Evolutionary conservation across 2,329 filamentous ascomycete species (phyloP).

Genomic region (Xylariales sp.): DNA sequence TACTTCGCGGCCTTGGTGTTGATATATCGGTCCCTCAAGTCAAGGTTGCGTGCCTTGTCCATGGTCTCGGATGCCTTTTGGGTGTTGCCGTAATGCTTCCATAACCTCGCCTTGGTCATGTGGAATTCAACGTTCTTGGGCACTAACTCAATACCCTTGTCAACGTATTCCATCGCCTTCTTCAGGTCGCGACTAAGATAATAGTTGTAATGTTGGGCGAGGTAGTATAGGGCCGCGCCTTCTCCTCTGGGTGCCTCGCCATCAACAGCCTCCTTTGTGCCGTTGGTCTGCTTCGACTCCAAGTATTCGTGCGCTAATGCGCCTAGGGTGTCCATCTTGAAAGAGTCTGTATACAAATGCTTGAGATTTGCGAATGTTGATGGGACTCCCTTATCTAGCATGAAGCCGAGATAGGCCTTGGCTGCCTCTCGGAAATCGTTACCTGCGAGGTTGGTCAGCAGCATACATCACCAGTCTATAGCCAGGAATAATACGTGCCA

Average conservation of each 20-base stretch:
- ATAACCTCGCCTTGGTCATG: constrained; percentile 93
- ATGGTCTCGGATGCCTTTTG: constrained; percentile 79
- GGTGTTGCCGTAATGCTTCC: constrained; percentile 81
- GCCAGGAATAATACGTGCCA: too few species aligned
- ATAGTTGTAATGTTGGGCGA: constrained; percentile 97
- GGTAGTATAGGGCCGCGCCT: constrained; percentile 81
- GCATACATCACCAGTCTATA: too few species aligned
- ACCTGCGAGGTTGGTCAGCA: constrained; percentile 37
- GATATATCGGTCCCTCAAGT: constrained; percentile 91
- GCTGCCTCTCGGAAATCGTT: constrained; percentile 76
- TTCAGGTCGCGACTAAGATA: constrained; percentile 75
- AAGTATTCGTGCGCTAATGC: constrained; percentile 76
- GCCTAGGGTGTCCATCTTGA: constrained; percentile 74
- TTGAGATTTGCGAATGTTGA: constrained; percentile 97
- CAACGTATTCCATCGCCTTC: constrained; percentile 77
- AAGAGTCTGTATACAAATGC: constrained; percentile 74
- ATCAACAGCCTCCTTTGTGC: constrained; percentile 43
- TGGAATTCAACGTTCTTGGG: constrained; percentile 83
- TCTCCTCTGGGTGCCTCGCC: constrained; percentile 55
- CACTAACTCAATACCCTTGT: constrained; percentile 75
- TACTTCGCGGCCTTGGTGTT: constrained; percentile 99
- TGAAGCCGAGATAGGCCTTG: constrained; percentile 72
- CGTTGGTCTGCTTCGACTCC: constrained; percentile 42
- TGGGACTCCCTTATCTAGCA: constrained; percentile 88
- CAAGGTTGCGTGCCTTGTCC: constrained; percentile 79